Base-by-base conservation (phyloP, 371 early-diverging fungal genomes). In the Syncephalis plumigaleata region DNA sequence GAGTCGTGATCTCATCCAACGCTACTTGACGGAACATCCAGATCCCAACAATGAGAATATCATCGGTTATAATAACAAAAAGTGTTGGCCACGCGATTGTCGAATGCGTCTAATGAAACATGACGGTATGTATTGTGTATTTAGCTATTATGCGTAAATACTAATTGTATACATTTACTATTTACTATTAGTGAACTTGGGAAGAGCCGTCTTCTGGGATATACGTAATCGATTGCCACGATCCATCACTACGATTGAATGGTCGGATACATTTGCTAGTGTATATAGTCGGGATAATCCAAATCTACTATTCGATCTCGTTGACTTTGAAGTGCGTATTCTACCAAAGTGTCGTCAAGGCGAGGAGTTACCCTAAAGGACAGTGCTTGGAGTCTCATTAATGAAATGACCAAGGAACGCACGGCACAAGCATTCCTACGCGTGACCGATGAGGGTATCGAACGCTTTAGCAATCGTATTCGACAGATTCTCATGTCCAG, bases 31-130 rank as follows among this genome's bases (percentile, higher is more conserved):
- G 0, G 95, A 96, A 59, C 87, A 94, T 65, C 98, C 98, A 0
- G 97, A 98, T 67, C 98, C 98, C 15, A 97, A 96, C 66, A 92
- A 93, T 66, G 96, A 94, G 57, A 96, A 97, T 63, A 81, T 97
- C 55, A 95, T 95, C 9, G 97, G 97, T 0, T 98, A 98, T 64
- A 88, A 91, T 66, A 95, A 88, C 70, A 83, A 84, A 58, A 79
- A 77, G 53, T 93, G 92, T 73, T 98, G 97, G 94, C 97, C 97
- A 13, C 81, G 96, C 40, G 97, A 98, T 65, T 87, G 92, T 57
- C 84, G 98, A 50, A 98, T 98, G 98, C 85, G 98, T 45, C 60
- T 98, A 56, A 92, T 98, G 91, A 92, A 92, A 69, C 90, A 91
- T 63, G 98, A 98, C 63, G 97, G 31, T 31, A 31, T 7, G 31